Base-by-base conservation (phyloP, 2,329 filamentous ascomycete genomes). In the Exophiala aquamarina region DNA sequence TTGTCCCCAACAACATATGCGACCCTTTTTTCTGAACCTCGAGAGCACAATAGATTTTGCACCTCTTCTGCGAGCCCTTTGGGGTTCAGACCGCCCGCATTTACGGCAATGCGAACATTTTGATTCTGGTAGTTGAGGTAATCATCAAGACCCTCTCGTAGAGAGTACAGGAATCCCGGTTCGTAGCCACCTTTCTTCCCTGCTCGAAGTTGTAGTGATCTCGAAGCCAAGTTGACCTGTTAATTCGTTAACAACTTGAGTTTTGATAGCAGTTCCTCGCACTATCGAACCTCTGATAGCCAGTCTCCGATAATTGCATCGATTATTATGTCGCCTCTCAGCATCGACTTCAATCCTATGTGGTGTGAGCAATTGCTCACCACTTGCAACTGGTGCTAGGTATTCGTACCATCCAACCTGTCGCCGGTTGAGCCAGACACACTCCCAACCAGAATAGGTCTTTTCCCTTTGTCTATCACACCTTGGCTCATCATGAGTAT, bases 291-390 rank as follows among this genome's bases (percentile, higher is more conserved):
- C 41, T 63, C 63, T 4, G 66, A 66, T 3, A 69, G 59, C 51
- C 67, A 69, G 45, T 69, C 66, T 6, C 65, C 66, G 1, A 55
- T 44, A 15, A 59, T 59, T n/a, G 40, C 40, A 21, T 43, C 40
- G 11, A 43, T 29, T 17, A 29, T 43, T 1, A 21, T 31, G 11
- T 4, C 4, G 10, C 31, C 32, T 14, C 7, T 37, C 15, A 37
- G 17, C 35, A 37, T 37, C 18, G 35, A 37, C 35, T 37, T 37
- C 8, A 37, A 21, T 13, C 6, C 32, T 34, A 34, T 5, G 14
- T 7, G 6, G 23, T 11, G 23, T 26, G 6, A 26, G 23, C 11
- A 26, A 6, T 11, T 26, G 23, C 23, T 26, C n/a, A 26, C 23
- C 11, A 26, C 23, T 6, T 26, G n/a, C 11, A 26, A 6, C 6